phyloP scores from a whole-genome alignment of 192 early-diverging fungal genomes.

The Chytriomyces sp. region DNA sequence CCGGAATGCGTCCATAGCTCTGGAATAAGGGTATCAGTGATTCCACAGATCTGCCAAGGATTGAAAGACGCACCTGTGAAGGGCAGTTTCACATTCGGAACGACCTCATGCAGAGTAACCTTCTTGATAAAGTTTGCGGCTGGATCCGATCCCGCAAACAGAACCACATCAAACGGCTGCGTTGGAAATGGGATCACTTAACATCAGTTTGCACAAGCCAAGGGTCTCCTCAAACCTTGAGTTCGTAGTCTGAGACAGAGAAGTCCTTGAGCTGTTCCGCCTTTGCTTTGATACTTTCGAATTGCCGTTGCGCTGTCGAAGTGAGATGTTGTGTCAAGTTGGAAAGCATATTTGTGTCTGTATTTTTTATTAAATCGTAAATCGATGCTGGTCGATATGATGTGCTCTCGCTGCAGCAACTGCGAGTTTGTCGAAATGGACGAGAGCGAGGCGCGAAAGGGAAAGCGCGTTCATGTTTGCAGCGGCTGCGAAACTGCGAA shows the following conservation, averaged over 20 bases:
- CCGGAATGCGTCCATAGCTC: conserved; percentile 41
- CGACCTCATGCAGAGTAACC: conserved; percentile 28
- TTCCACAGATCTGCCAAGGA: not conserved
- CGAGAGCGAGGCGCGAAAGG: no score
- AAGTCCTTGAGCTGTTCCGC: not conserved
- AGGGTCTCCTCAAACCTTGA: not conserved
- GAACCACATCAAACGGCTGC: conserved; percentile 41
- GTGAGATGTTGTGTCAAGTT: not conserved
- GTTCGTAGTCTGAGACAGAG: conserved; percentile 5
- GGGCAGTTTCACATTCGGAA: not conserved
- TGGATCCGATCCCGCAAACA: conserved; percentile 41
- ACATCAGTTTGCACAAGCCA: no score
- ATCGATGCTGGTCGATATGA: no score
- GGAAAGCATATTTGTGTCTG: not conserved
- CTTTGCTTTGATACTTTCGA: not conserved
- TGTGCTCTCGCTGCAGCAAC: no score
- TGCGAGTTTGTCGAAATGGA: no score
- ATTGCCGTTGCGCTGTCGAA: not conserved
- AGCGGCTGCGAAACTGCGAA: no score
- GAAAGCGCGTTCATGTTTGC: no score
- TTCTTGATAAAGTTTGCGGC: conserved; percentile 33
- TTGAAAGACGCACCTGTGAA: conserved; percentile 1
- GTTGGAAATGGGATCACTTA: no score
- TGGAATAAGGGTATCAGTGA: not conserved
- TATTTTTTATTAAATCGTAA: not conserved